These are phyloP conservation scores for Crucihimalaya himalaica DNA, from an alignment of 345 rosid species.

Conservation along the genomic window DNA sequence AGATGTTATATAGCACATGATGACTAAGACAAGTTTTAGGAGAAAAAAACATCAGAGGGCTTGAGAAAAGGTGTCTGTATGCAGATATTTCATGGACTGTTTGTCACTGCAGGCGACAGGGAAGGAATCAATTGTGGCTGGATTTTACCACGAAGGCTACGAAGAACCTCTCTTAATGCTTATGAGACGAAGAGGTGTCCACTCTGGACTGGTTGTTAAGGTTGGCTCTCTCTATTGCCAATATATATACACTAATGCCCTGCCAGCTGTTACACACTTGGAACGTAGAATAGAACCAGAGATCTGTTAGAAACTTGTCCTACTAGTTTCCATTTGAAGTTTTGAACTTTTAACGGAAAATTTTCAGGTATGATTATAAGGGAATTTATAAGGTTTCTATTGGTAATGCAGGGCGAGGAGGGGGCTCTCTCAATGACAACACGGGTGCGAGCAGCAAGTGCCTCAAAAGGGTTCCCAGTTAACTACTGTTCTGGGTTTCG, in stretches of 20 bases:
- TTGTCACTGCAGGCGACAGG: constrained; percentile 70
- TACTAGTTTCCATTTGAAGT: background rate
- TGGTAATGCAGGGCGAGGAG: constrained; percentile 77
- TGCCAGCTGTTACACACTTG: background rate
- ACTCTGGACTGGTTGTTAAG: constrained; percentile 94
- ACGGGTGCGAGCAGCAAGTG: constrained; percentile 61
- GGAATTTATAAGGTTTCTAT: constrained; percentile 5
- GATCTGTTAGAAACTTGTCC: background rate
- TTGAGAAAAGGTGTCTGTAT: constrained; percentile 7
- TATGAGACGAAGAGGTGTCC: constrained; percentile 96
- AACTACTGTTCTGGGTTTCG: constrained; percentile 97
- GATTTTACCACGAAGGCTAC: constrained; percentile 94
- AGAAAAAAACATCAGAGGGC: background rate
- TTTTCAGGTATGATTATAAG: background rate
- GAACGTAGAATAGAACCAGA: background rate
- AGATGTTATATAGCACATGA: constrained; percentile 1
- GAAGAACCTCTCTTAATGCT: constrained; percentile 96
- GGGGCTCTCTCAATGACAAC: constrained; percentile 98
- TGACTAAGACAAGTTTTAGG: background rate
- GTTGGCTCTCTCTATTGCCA: constrained; percentile 47
- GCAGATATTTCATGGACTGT: constrained; percentile 9
- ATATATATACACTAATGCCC: background rate
- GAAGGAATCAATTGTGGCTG: constrained; percentile 84
- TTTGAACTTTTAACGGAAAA: background rate
- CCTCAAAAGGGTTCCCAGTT: constrained; percentile 86